Conservation (phyloP, 139 green algal genomes). For the Chloropicon primus region DNA sequence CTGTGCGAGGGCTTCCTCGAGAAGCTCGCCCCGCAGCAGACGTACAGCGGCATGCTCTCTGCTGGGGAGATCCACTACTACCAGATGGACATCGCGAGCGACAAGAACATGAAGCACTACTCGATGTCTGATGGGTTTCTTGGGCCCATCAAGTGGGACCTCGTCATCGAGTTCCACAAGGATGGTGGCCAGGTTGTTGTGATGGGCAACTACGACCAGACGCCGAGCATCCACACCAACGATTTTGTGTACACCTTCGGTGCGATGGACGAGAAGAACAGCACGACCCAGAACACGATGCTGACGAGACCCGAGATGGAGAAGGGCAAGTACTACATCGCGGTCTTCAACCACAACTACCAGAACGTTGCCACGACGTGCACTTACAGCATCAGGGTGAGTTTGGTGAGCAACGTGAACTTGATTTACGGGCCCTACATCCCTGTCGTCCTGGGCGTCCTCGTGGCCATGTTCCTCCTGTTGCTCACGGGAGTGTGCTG, state of each 20-base stretch:
- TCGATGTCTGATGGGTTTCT: not conserved
- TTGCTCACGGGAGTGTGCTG: constrained; percentile 30
- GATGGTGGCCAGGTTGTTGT: not conserved
- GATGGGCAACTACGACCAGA: not conserved
- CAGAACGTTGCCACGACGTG: constrained; percentile 5
- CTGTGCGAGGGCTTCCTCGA: not conserved
- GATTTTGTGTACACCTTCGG: not conserved
- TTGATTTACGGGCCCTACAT: constrained; percentile 44
- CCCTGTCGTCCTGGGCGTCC: constrained; percentile 41
- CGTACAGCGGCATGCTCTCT: not conserved
- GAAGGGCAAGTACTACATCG: constrained; percentile 13
- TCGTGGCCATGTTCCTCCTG: constrained; percentile 28
- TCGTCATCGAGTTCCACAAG: not conserved
- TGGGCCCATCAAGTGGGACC: not conserved
- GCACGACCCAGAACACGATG: not conserved
- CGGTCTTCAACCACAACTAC: constrained; percentile 25
- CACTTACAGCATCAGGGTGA: constrained; percentile 8
- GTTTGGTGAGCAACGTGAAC: not conserved
- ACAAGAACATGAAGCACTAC: not conserved
- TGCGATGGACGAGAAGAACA: not conserved
- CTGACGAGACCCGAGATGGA: constrained; percentile 1
- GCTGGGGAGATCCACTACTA: not conserved
- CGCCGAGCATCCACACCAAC: not conserved
- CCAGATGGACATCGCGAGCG: not conserved
- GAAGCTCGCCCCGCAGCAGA: not conserved